Base-by-base conservation (phyloP, 305 asterid genomes). In the Plantago coronopus region DNA sequence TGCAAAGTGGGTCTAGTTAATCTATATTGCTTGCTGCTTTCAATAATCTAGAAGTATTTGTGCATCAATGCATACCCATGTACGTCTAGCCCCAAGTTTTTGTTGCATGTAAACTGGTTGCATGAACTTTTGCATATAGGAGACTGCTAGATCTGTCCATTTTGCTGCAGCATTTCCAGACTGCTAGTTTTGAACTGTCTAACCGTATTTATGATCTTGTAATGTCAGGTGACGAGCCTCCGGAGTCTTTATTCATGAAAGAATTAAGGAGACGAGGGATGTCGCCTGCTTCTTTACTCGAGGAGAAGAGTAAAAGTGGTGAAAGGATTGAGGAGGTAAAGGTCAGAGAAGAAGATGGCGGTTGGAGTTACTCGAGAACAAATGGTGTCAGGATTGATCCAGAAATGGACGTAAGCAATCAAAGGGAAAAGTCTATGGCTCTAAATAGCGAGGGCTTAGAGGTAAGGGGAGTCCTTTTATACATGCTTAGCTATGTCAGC, bases 391-490 rank as follows among this genome's bases (percentile, higher is more conserved):
- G 79, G 19, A 81, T 77, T 37, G 88, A 79, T 70, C 74, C 75
- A 45, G 95, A 76, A 62, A 58, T 72, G 22, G 79, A 74, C 72
- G 58, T 89, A 20, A 68, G 78, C 59, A 76, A 74, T 76, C 99
- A 89, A 70, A 76, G 94, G 76, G 94, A 85, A 58, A 76, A 62
- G 69, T 93, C 99, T 25, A 83, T 84, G 95, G 88, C 95, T 44
- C 81, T 93, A 63, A 93, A 93, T 72, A 93, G 97, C 23, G 96
- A 93, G 79, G 98, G 98, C 73, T 86, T 93, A 62, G 97, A 89
- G 98, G 98, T 91, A 61, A 53, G 78, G 59, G 46, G 49, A 60
- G 48, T 55, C 61, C 20, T 61, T 34, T 54, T 18, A 17, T 59
- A 43, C 43, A 56, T 47, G 4, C 43, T 48, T 48, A 18, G 57